Percentiles rank a stretch among this genome's conserved stretches.
phyloP scores from a whole-genome alignment of 129 eudicot genomes.

The Pittosporum tobira region DNA sequence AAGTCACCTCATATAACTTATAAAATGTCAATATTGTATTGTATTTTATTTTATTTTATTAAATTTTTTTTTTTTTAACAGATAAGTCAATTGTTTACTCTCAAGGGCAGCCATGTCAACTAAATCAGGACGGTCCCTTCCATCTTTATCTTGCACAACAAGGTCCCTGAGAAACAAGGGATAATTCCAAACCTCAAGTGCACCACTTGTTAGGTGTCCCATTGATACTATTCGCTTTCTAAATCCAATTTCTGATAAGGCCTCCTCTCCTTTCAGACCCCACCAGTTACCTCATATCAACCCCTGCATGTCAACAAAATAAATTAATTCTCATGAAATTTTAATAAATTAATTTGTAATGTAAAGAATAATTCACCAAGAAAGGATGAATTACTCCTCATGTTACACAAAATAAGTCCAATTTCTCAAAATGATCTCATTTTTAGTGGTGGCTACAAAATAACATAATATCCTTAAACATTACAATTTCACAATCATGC shows the following conservation, averaged over 20 bases:
- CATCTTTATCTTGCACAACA: conserved; percentile 37
- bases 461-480: no score
- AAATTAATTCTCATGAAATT: no score
- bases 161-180: conserved; percentile 43
- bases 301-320: conserved; percentile 13
- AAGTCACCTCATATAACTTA: no score
- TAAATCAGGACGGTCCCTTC: conserved; percentile 37
- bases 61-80: background rate
- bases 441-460: no score
- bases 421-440: no score
- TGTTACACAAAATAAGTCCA: no score
- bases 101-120: conserved; percentile 61
- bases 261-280: conserved; percentile 33
- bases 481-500: no score
- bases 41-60: no score
- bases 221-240: conserved; percentile 50
- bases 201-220: conserved; percentile 74
- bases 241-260: conserved; percentile 35
- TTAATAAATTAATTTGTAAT: no score
- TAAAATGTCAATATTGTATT: no score
- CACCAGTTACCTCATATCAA: conserved; percentile 32
- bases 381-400: no score
- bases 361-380: no score
- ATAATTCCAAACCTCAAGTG: conserved; percentile 60
- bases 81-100: conserved; percentile 19